Percentiles rank a stretch among this genome's conserved stretches.
Evolutionary conservation across 2,329 filamentous ascomycete species (phyloP).

Genomic region (Cladosporium oxysporum): DNA sequence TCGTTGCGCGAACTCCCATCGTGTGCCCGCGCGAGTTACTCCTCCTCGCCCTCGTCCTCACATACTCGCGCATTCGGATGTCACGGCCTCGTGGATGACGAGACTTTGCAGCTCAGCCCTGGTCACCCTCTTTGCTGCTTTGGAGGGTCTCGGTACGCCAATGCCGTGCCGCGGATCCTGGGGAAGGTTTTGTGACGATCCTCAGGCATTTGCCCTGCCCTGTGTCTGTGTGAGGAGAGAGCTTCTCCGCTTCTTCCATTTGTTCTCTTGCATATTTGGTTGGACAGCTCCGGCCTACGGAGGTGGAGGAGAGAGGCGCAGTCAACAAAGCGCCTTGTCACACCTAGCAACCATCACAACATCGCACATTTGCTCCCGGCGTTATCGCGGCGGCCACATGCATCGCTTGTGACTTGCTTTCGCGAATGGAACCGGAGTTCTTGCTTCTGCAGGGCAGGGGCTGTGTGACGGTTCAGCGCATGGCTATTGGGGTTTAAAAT

Average conservation of each 20-base stretch:
- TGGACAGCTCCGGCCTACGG: background rate
- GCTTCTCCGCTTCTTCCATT: conserved; percentile 5
- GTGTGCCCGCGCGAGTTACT: background rate
- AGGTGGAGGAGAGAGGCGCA: conserved; percentile 1
- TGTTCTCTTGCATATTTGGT: background rate
- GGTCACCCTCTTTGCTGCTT: background rate
- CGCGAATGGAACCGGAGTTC: background rate
- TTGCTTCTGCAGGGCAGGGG: background rate
- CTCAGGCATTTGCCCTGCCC: background rate
- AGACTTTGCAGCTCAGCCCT: conserved; percentile 18
- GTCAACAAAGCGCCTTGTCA: background rate
- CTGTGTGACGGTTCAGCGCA: background rate
- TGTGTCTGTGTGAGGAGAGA: background rate
- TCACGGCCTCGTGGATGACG: conserved; percentile 4
- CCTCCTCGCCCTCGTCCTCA: background rate
- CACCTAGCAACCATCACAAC: background rate
- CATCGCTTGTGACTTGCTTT: background rate
- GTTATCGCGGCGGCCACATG: background rate
- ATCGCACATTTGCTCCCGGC: background rate
- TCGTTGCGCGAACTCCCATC: background rate
- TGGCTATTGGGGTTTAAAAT: background rate
- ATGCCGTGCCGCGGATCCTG: conserved; percentile 9
- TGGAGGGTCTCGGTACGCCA: background rate
- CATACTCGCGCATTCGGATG: background rate
- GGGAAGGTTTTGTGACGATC: background rate